phyloP scores from a whole-genome alignment of 2,329 filamentous ascomycete species.

The Aspergillus hortae region DNA sequence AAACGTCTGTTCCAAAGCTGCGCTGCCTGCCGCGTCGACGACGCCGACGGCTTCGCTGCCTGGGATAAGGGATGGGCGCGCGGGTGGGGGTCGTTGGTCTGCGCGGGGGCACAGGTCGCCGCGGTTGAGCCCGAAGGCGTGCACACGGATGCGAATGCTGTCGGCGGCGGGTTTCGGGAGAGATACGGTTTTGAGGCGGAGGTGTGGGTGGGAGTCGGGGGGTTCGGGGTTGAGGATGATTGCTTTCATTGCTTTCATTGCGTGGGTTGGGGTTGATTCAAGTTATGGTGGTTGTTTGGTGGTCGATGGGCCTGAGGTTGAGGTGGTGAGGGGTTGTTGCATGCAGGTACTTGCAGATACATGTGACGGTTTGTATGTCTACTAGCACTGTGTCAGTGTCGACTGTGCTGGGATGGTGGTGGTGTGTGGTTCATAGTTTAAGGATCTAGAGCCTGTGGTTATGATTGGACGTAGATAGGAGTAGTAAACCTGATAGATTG shows the following conservation, averaged over 20 bases:
- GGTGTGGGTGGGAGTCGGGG: conserved; percentile 38
- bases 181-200: conserved; percentile 37
- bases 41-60: conserved; percentile 48
- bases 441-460: too few species aligned
- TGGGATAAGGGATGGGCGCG: conserved; percentile 43
- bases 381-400: too few species aligned
- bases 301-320: background rate
- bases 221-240: conserved; percentile 34
- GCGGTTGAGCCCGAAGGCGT: conserved; percentile 48
- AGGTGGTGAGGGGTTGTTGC: background rate
- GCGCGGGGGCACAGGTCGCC: conserved; percentile 46
- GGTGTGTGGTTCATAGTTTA: too few species aligned
- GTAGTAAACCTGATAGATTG: too few species aligned
- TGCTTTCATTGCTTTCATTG: conserved; percentile 38
- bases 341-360: too few species aligned
- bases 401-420: too few species aligned
- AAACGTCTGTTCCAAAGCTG: conserved; percentile 26
- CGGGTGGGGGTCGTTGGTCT: conserved; percentile 37
- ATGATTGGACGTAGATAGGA: too few species aligned
- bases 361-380: too few species aligned
- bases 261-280: background rate
- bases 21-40: conserved; percentile 32
- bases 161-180: conserved; percentile 37
- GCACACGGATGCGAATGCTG: conserved; percentile 42
- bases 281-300: background rate